Evolutionary conservation across 2,329 filamentous ascomycete genomes (phyloP).

Genomic region (Alternaria arborescens): DNA sequence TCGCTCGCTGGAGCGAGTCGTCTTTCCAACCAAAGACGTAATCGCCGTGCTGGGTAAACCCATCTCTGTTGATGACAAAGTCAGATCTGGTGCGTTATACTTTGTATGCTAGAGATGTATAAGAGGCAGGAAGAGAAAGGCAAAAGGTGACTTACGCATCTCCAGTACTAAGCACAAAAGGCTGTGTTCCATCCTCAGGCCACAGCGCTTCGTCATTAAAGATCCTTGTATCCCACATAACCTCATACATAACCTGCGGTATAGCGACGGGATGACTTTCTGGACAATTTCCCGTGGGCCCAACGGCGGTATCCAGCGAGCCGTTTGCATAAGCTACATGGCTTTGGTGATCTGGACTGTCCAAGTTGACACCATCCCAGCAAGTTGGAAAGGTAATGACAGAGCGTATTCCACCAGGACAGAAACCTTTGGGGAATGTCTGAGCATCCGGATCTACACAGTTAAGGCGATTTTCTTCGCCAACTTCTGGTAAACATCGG

Average conservation of each 20-base stretch:
- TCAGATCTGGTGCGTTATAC: not conserved
- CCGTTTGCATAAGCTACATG: slow-evolving; percentile 66
- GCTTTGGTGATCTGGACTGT: slow-evolving; percentile 66
- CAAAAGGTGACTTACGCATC: slow-evolving; percentile 27
- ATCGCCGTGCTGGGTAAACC: slow-evolving; percentile 40
- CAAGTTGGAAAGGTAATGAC: slow-evolving; percentile 77
- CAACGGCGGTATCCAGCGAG: slow-evolving; percentile 31
- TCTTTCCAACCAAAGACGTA: slow-evolving; percentile 46
- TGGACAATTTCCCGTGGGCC: slow-evolving; percentile 38
- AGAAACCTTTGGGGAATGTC: slow-evolving; percentile 49
- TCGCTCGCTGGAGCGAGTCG: slow-evolving; percentile 40
- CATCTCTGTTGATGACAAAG: slow-evolving; percentile 18
- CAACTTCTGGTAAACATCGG: slow-evolving; percentile 33
- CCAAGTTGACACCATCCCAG: slow-evolving; percentile 69
- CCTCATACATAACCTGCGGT: slow-evolving; percentile 45
- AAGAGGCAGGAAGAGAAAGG: not conserved
- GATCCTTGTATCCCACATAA: slow-evolving; percentile 38
- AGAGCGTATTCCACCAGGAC: slow-evolving; percentile 65
- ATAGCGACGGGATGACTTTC: slow-evolving; percentile 37
- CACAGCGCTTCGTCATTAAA: slow-evolving; percentile 31
- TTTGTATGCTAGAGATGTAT: not conserved
- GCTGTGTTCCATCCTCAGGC: slow-evolving; percentile 34
- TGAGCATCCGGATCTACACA: slow-evolving; percentile 24
- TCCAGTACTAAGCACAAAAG: slow-evolving; percentile 40
- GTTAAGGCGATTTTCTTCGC: slow-evolving; percentile 26